Base-by-base conservation (phyloP, 2,329 filamentous ascomycete species). In the Chalaropsis ovoidea region DNA sequence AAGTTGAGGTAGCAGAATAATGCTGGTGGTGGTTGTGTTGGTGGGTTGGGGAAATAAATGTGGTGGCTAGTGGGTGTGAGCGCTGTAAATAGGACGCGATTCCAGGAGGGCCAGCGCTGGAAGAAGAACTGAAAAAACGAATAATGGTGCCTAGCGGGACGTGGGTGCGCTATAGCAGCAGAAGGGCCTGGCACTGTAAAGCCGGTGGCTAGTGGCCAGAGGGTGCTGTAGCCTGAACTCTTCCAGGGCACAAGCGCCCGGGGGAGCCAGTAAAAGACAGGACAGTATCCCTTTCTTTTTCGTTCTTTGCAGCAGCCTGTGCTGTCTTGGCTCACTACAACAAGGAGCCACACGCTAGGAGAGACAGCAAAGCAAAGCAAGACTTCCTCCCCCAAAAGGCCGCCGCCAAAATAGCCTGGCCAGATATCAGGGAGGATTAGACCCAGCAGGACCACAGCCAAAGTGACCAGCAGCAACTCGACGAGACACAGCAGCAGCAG, bases 1-100 rank as follows among this genome's bases (percentile, higher is more conserved):
- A 47, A 64, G 52, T 52, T n/a, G 35, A 54, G n/a, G 11, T 42
- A 45, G 24, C 47, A 27, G 35, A 42, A 64, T n/a, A 61, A 45
- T 13, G 27, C 15, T n/a, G 54, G 54, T 19, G 54, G 24, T 39
- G 54, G 54, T 58, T 27, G 35, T 39, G 35, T 39, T 39, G 35
- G 35, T 7, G 35, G 43, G 15, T n/a, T 13, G 31, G 7, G 54
- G 24, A 58, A 58, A 58, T 35, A 39, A 58, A 58, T 58, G 27
- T 19, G 54, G 54, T 58, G 54, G 54, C 54, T 58, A 58, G 54
- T 58, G 54, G 54, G 17, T n/a, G 13, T 7, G 11, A 3, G 42
- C 13, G 42, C 13, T 43, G 42, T 3, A 19, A 19, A 47, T 19
- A 47, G 43, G 19, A 17, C 54, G 54, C 54, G 15, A 17, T 39